Percentiles rank a stretch among this genome's conserved stretches.
Evolutionary conservation across 371 early-diverging fungal genomes (phyloP).

Genomic region (Dinochytrium kinnereticum): DNA sequence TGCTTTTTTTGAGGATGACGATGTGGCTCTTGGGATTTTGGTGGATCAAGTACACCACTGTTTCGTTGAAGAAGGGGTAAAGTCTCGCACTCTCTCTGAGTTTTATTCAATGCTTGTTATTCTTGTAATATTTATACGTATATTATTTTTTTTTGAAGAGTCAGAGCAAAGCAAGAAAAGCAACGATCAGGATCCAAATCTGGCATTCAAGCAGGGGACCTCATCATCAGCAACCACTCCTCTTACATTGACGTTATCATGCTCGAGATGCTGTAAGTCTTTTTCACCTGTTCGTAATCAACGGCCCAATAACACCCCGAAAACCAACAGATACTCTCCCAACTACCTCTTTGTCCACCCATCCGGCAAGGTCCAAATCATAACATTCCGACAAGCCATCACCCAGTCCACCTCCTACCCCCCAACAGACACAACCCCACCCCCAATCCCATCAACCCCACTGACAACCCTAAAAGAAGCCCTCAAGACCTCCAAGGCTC

Average conservation of each 20-base stretch:
- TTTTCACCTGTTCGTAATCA: not conserved
- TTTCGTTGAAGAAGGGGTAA: slow-evolving; percentile 18
- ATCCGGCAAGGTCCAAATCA: slow-evolving; percentile 56
- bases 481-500: not conserved
- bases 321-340: slow-evolving; percentile 35
- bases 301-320: too few species aligned
- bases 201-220: slow-evolving; percentile 58
- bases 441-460: slow-evolving; percentile 36
- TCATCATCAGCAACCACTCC: slow-evolving; percentile 82
- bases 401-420: slow-evolving; percentile 2
- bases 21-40: slow-evolving; percentile 36
- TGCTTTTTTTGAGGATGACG: slow-evolving; percentile 11
- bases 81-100: too few species aligned
- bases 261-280: slow-evolving; percentile 57
- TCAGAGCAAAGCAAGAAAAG: slow-evolving; percentile 17
- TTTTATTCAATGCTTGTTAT: too few species aligned
- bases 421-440: slow-evolving; percentile 40
- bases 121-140: too few species aligned
- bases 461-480: slow-evolving; percentile 10
- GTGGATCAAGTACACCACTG: slow-evolving; percentile 17
- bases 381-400: slow-evolving; percentile 68
- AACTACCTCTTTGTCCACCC: slow-evolving; percentile 66
- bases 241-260: slow-evolving; percentile 86
- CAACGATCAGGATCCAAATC: slow-evolving; percentile 9
- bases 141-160: not conserved